Conservation (phyloP, 257 asterid species). For the Nicotiana benthamiana region DNA sequence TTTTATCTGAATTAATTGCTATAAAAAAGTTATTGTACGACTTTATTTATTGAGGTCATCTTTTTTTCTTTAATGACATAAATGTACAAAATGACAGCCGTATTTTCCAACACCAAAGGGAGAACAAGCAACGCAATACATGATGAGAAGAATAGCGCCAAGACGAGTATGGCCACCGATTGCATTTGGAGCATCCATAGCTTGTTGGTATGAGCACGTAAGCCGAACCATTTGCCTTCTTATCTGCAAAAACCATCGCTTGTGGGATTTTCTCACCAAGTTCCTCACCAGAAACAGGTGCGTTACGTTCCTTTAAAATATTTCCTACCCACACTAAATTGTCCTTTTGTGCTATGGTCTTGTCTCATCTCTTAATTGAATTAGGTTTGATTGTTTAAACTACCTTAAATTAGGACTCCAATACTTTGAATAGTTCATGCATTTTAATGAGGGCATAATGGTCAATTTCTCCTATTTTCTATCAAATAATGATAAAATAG, state of each 20-base stretch:
- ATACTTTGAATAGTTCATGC: no score
- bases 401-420: background rate
- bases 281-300: slow-evolving; percentile 79
- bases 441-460: no score
- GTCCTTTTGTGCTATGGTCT: background rate
- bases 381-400: background rate
- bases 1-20: background rate
- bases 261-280: slow-evolving; percentile 83
- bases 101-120: slow-evolving; percentile 85
- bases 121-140: slow-evolving; percentile 64
- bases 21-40: background rate
- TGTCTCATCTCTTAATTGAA: background rate
- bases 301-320: background rate
- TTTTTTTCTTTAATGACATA: background rate
- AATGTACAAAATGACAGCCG: slow-evolving; percentile 46
- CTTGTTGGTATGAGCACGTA: slow-evolving; percentile 94
- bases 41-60: background rate
- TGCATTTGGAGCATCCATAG: slow-evolving; percentile 78
- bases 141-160: slow-evolving; percentile 85
- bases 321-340: slow-evolving; percentile 1
- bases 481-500: no score
- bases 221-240: slow-evolving; percentile 74
- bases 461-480: no score
- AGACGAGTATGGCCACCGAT: slow-evolving; percentile 82
- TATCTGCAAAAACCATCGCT: slow-evolving; percentile 79